phyloP scores from a whole-genome alignment of 2,329 filamentous ascomycete species.

The Nemania sp. region DNA sequence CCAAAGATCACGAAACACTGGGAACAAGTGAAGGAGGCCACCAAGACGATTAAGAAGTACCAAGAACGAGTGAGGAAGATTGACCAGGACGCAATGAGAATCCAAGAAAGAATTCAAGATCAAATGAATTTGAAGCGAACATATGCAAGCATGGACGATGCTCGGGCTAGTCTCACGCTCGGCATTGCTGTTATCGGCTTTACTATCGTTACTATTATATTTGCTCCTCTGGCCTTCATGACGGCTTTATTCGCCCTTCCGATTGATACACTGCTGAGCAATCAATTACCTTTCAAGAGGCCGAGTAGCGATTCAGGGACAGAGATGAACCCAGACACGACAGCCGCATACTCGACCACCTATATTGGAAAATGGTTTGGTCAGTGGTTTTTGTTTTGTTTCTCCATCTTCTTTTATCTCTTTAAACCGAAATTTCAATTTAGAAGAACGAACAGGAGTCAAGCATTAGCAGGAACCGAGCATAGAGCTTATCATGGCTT shows the following conservation, averaged over 20 bases:
- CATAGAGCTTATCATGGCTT: too few species aligned
- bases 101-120: slow-evolving; percentile 19
- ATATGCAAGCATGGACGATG: not conserved
- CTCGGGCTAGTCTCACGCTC: not conserved
- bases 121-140: slow-evolving; percentile 20
- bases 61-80: slow-evolving; percentile 3
- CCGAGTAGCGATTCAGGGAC: too few species aligned
- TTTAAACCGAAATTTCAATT: too few species aligned
- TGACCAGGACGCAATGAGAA: slow-evolving; percentile 8
- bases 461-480: too few species aligned
- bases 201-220: slow-evolving; percentile 20
- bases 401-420: too few species aligned
- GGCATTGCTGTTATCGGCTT: slow-evolving; percentile 19
- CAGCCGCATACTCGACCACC: too few species aligned
- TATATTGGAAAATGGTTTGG: too few species aligned
- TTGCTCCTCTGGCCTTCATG: slow-evolving; percentile 18
- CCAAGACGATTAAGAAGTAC: not conserved
- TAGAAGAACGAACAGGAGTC: too few species aligned
- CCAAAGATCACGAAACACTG: not conserved
- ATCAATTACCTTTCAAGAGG: too few species aligned
- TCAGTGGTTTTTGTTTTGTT: too few species aligned
- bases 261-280: too few species aligned
- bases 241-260: slow-evolving; percentile 16
- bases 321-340: too few species aligned
- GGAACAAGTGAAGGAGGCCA: not conserved